Evolutionary conservation across 2,329 filamentous ascomycete species (phyloP), one percentile per base, ranked within the genome.

Genomic region (Aspergillus persii): DNA sequence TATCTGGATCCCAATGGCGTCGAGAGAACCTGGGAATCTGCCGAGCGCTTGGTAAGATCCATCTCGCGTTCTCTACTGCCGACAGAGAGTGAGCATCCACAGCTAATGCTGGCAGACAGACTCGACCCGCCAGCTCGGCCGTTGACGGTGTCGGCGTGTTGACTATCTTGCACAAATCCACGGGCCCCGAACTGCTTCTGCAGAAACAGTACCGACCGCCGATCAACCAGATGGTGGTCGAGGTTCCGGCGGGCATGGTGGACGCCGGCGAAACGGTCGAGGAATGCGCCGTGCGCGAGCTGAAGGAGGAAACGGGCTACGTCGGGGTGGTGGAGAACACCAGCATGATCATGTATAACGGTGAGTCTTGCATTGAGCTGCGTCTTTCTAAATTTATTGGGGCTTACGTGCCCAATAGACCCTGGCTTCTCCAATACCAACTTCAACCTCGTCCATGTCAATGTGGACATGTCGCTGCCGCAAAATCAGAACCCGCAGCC

Each of bases 401-500:
- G 18, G 18, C 18, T 23, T 1, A 31, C n/a, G 15, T 58, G 46
- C 47, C n/a, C 2, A 26, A 31, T 30, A 56, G 79, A 81, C 61
- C 79, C 79, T 2, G 79, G 79, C 15, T 77, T 81, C 55, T 80
- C 77, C 65, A 81, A 81, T 56, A 81, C 79, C 23, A 81, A 81
- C 61, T 70, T 80, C 29, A 79, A 80, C 51, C 79, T 81, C 73
- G 86, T 93, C 11, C 89, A 93, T 69, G 85, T 93, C 44, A 83
- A 80, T 1, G 84, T 94, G 63, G 89, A 94, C 73, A 84, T 90
- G 81, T 81, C 77, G 4, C 77, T 86, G 1, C 83, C 88, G 0
- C 86, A 86, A 66, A 94, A 94, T 69, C 83, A 88, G 70, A 80
- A 89, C 53, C 86, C 85, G 1, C 81, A 86, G 71, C 87, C 90